Conservation (phyloP, 768 basidiomycete genomes). For the Phaffia australis region DNA sequence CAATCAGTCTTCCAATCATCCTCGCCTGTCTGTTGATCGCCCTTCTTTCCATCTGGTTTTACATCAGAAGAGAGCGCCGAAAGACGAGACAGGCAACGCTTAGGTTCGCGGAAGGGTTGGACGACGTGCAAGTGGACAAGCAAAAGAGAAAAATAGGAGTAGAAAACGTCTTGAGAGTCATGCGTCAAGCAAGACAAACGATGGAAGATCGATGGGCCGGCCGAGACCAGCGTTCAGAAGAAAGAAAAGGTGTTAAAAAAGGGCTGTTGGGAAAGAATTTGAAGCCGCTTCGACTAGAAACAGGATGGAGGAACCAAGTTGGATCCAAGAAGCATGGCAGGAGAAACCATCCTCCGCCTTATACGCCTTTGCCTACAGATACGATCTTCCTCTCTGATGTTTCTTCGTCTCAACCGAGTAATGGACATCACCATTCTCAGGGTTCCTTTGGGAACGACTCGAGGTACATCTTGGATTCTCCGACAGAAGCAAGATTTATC, state of each 20-base stretch:
- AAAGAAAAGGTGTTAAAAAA: too few relatives aligned
- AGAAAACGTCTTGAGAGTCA: conserved; percentile 6
- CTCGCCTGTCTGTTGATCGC: conserved; percentile 72
- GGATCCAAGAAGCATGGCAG: too few relatives aligned
- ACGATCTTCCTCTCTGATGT: too few relatives aligned
- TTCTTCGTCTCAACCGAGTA: too few relatives aligned
- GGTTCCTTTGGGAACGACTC: too few relatives aligned
- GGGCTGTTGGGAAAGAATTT: background rate
- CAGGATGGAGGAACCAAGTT: background rate
- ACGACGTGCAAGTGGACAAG: conserved; percentile 19
- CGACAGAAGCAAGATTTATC: too few relatives aligned
- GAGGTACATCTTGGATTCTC: too few relatives aligned
- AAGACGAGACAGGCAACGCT: conserved; percentile 12
- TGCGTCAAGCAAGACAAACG: conserved; percentile 8
- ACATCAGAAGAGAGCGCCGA: conserved; percentile 2
- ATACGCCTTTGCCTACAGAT: too few relatives aligned
- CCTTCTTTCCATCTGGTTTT: conserved; percentile 32
- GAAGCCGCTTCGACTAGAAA: conserved; percentile 9
- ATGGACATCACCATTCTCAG: too few relatives aligned
- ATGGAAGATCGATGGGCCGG: conserved; percentile 13
- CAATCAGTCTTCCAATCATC: conserved; percentile 56
- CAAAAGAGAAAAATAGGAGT: conserved; percentile 2
- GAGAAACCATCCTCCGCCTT: too few relatives aligned
- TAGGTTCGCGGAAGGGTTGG: conserved; percentile 13
- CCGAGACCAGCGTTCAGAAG: too few relatives aligned